phyloP scores from a whole-genome alignment of 257 asterid species.

The Osmanthus fragrans region DNA sequence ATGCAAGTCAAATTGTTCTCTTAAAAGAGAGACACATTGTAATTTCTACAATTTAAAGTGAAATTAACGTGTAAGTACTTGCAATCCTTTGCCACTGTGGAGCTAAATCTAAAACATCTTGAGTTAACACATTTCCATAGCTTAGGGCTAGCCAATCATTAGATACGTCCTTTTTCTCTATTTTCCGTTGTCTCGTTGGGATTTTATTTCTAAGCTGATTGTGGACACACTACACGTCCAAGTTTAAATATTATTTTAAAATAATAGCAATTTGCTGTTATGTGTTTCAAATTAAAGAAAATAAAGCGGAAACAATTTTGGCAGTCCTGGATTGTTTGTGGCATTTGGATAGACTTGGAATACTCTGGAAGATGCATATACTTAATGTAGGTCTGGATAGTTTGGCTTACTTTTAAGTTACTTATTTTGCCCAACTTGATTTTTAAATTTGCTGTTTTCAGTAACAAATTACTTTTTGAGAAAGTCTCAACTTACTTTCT shows the following conservation, averaged over 20 bases:
- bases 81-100: background rate
- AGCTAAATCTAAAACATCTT: background rate
- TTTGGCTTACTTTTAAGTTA: background rate
- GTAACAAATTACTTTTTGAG: background rate
- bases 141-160: background rate
- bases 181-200: background rate
- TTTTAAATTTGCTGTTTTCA: no score
- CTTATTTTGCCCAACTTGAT: background rate
- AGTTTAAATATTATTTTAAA: no score
- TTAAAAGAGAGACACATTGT: slow-evolving; percentile 9
- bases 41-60: background rate
- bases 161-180: background rate
- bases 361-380: background rate
- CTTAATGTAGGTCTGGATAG: no score
- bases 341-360: background rate
- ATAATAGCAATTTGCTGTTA: no score
- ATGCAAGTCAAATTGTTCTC: background rate
- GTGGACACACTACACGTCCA: background rate
- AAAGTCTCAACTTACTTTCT: background rate
- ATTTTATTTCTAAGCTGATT: background rate
- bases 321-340: background rate
- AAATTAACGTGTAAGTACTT: background rate
- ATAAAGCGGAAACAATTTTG: background rate
- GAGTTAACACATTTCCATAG: no score
- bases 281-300: background rate